A percentile compares a stretch with the other conserved stretches of the same genome.
These are phyloP conservation scores for Scleromitrula shiraiana DNA, from an alignment of 2,329 filamentous ascomycete genomes.

Conservation along the genomic window DNA sequence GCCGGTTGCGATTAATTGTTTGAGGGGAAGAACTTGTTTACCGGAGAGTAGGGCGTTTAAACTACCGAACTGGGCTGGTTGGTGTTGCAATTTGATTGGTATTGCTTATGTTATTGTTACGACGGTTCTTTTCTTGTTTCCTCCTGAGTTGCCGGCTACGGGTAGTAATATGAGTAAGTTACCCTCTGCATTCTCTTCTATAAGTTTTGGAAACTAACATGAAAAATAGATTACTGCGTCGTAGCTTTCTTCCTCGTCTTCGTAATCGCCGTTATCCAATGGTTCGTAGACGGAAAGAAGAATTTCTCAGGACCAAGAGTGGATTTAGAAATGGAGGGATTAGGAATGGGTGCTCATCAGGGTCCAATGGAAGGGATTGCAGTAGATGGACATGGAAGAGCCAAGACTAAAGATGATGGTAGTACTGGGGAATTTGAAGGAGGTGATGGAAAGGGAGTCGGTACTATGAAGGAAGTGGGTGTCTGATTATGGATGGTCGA, in stretches of 20 bases:
- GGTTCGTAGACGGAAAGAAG: conserved; percentile 52
- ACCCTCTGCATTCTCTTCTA: background rate
- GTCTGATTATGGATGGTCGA: too few species aligned
- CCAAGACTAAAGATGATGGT: too few species aligned
- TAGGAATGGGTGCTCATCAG: too few species aligned
- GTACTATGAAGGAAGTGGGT: too few species aligned
- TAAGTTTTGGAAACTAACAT: background rate
- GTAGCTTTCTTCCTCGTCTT: conserved; percentile 37
- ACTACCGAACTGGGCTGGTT: conserved; percentile 46
- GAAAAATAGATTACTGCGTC: conserved; percentile 20
- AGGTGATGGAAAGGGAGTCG: too few species aligned
- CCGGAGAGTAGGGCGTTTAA: conserved; percentile 48
- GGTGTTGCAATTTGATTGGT: conserved; percentile 49
- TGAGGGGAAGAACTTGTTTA: conserved; percentile 58
- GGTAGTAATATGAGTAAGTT: conserved; percentile 50
- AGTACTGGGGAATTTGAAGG: too few species aligned
- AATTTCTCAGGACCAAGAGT: conserved; percentile 42
- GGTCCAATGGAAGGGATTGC: too few species aligned
- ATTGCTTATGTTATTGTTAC: conserved; percentile 50
- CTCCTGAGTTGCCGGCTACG: conserved; percentile 48
- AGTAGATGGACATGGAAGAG: too few species aligned
- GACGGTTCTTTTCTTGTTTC: conserved; percentile 57
- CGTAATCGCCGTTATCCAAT: conserved; percentile 40
- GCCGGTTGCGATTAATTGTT: conserved; percentile 60
- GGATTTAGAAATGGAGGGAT: conserved; percentile 32